Evolutionary conservation across 805 yeast genomes (phyloP).

Genomic region (Candida bentonensis): DNA sequence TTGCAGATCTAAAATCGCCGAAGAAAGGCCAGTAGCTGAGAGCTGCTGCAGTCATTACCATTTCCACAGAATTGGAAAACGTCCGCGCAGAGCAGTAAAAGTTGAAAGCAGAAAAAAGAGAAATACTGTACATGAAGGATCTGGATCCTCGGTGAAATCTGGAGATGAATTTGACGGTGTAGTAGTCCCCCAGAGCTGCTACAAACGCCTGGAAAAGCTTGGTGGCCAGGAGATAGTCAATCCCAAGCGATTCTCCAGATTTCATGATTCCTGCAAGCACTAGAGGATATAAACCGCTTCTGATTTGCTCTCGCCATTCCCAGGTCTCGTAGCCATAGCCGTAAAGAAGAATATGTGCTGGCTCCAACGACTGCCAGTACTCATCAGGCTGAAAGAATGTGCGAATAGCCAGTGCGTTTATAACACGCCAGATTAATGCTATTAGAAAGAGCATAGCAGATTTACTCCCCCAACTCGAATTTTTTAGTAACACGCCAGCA

Average conservation of each 20-base stretch:
- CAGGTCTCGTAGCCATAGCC: slow-evolving; percentile 81
- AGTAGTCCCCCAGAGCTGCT: slow-evolving; percentile 61
- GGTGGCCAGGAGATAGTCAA: slow-evolving; percentile 33
- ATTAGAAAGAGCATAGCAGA: not conserved
- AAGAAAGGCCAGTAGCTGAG: slow-evolving; percentile 61
- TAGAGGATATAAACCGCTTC: slow-evolving; percentile 73
- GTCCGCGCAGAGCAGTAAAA: slow-evolving; percentile 73
- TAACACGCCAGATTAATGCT: slow-evolving; percentile 32
- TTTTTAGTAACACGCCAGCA: too few species aligned
- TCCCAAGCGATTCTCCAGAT: slow-evolving; percentile 19
- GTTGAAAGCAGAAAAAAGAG: slow-evolving; percentile 60
- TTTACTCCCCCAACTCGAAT: too few species aligned
- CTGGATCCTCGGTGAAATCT: slow-evolving; percentile 13
- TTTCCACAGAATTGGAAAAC: slow-evolving; percentile 74
- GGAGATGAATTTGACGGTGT: slow-evolving; percentile 34
- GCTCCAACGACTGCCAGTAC: slow-evolving; percentile 83
- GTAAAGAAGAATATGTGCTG: slow-evolving; percentile 63
- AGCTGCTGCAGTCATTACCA: slow-evolving; percentile 52
- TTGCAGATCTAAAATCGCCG: not conserved
- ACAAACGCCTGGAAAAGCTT: slow-evolving; percentile 54
- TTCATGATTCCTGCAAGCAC: slow-evolving; percentile 39
- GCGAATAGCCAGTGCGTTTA: slow-evolving; percentile 46
- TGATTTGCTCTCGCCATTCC: slow-evolving; percentile 76
- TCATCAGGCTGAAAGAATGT: slow-evolving; percentile 97
- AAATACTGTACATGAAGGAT: slow-evolving; percentile 23